phyloP scores from a whole-genome alignment of 2,329 filamentous ascomycete genomes.

The Colletotrichum navitas region DNA sequence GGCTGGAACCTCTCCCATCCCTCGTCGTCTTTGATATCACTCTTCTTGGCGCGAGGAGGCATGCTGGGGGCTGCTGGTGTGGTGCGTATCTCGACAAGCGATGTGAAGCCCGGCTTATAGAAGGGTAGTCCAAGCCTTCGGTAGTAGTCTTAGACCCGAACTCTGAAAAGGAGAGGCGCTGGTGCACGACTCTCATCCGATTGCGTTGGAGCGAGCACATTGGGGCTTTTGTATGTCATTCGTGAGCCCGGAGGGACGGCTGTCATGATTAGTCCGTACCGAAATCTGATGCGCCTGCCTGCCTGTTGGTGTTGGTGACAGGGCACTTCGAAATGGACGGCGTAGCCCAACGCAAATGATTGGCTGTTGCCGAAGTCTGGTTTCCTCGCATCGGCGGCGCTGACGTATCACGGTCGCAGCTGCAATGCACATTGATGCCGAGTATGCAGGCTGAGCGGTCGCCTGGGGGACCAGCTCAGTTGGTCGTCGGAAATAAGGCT shows the following conservation, averaged over 20 bases:
- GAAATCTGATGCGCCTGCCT: not conserved
- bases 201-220: not conserved
- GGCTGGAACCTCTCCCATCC: not conserved
- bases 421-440: not conserved
- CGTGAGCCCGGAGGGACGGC: not conserved
- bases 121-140: not conserved
- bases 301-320: not conserved
- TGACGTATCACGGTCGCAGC: not conserved
- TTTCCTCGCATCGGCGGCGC: not conserved
- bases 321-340: not conserved
- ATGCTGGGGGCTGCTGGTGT: not conserved
- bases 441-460: not conserved
- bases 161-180: not conserved
- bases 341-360: not conserved
- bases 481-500: not conserved
- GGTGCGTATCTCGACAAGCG: not conserved
- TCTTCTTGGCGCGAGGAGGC: not conserved
- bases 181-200: not conserved
- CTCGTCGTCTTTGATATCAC: not conserved
- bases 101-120: not conserved
- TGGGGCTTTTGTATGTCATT: not conserved
- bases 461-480: not conserved
- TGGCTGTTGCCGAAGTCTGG: constrained; percentile 3
- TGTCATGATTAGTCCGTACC: not conserved
- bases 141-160: not conserved